Conservation (phyloP, 805 yeast species). For the Pichia rugopelliculosa region DNA sequence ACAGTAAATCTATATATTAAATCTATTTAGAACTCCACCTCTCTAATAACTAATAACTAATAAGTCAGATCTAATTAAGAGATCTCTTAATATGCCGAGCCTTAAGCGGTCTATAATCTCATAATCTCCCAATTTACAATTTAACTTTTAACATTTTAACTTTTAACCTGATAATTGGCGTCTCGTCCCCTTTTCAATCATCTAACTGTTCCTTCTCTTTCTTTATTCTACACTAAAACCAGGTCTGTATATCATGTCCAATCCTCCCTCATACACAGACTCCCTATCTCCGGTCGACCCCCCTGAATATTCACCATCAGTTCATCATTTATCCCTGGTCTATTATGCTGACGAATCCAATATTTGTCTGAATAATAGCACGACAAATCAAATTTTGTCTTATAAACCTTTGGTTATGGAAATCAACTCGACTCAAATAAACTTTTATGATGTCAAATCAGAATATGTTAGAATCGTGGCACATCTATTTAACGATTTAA, state of each 20-base stretch:
- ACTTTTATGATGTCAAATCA: conserved; percentile 18
- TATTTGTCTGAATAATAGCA: neutral
- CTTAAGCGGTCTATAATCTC: too few relatives aligned
- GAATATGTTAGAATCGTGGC: conserved; percentile 13
- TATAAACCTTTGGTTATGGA: conserved; percentile 23
- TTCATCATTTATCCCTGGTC: conserved; percentile 22
- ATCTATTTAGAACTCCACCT: too few relatives aligned
- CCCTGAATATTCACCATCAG: conserved; percentile 22
- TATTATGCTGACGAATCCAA: conserved; percentile 15
- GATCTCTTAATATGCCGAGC: too few relatives aligned
- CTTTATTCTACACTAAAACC: too few relatives aligned
- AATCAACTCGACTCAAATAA: conserved; percentile 28
- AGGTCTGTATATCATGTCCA: neutral
- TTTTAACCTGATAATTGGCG: too few relatives aligned
- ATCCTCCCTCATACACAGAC: neutral
- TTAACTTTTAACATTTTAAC: too few relatives aligned
- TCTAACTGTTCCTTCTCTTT: neutral
- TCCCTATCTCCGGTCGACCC: conserved; percentile 1
- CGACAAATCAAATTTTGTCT: neutral
- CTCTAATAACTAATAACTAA: too few relatives aligned
- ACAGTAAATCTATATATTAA: too few relatives aligned
- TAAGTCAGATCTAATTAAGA: too few relatives aligned
- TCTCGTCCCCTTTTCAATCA: neutral
- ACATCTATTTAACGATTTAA: conserved; percentile 18
- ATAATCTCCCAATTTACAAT: too few relatives aligned